These are phyloP conservation scores for Stachybotrys chlorohalonatus DNA, from an alignment of 2,329 filamentous ascomycete species.

Conservation along the genomic window DNA sequence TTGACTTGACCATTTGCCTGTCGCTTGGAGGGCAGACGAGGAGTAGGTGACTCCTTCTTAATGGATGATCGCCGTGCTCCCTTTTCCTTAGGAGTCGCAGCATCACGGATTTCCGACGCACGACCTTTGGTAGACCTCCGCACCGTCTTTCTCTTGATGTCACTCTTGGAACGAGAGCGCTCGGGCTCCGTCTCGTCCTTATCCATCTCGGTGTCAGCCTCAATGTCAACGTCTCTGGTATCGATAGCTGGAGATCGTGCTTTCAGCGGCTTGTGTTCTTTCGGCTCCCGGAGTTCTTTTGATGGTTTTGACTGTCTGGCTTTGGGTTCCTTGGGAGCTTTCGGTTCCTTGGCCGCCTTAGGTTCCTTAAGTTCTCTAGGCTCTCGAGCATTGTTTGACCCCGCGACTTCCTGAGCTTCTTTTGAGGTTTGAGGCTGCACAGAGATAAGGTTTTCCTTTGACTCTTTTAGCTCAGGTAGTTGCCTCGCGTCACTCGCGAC, in stretches of 20 bases:
- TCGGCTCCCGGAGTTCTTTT: constrained; percentile 4
- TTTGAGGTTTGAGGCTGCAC: not conserved
- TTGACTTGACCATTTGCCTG: constrained; percentile 53
- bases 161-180: constrained; percentile 11
- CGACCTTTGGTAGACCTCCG: constrained; percentile 37
- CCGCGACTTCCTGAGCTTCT: not conserved
- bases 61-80: constrained; percentile 40
- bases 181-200: constrained; percentile 26
- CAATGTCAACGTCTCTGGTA: constrained; percentile 6
- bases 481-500: constrained; percentile 10
- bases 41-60: constrained; percentile 36
- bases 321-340: not conserved
- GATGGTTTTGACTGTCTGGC: constrained; percentile 2
- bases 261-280: constrained; percentile 5
- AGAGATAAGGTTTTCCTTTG: constrained; percentile 10
- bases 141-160: constrained; percentile 20
- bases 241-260: constrained; percentile 7
- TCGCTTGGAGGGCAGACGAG: constrained; percentile 45
- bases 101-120: constrained; percentile 40
- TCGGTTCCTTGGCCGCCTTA: constrained; percentile 6
- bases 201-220: constrained; percentile 18
- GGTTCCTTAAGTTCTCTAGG: constrained; percentile 1
- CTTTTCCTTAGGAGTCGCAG: constrained; percentile 41
- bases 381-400: constrained; percentile 8
- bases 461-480: constrained; percentile 9